Conservation (phyloP, 2,329 filamentous ascomycete genomes). For the Colletotrichum tropicale region DNA sequence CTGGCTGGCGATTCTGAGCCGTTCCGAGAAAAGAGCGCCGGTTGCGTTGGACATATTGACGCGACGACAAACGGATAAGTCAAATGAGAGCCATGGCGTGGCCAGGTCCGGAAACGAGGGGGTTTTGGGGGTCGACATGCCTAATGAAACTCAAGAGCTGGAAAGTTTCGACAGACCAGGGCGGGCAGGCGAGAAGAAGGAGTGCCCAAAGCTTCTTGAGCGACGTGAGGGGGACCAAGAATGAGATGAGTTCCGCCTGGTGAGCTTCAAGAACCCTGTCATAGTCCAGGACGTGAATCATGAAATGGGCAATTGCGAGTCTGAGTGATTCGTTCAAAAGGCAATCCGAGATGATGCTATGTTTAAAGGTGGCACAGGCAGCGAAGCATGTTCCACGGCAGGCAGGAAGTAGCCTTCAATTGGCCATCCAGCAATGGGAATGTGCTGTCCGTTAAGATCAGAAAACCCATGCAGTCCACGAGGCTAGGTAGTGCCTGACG, state of each 20-base stretch:
- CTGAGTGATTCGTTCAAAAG: not conserved
- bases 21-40: not conserved
- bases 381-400: not conserved
- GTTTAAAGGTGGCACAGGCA: not conserved
- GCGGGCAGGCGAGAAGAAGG: not conserved
- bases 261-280: not conserved
- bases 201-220: not conserved
- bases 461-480: not conserved
- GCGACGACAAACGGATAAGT: not conserved
- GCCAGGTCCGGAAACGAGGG: not conserved
- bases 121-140: not conserved
- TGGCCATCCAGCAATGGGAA: not conserved
- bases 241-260: not conserved
- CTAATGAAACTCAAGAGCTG: not conserved
- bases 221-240: not conserved
- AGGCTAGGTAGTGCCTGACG: not conserved
- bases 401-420: not conserved
- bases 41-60: not conserved
- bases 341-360: not conserved
- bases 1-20: not conserved
- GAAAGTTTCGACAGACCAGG: not conserved
- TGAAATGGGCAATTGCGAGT: not conserved
- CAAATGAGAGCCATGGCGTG: not conserved
- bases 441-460: not conserved
- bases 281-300: not conserved